Conservation (phyloP, 2,329 filamentous ascomycete species). For the Arachnomyces sp. region DNA sequence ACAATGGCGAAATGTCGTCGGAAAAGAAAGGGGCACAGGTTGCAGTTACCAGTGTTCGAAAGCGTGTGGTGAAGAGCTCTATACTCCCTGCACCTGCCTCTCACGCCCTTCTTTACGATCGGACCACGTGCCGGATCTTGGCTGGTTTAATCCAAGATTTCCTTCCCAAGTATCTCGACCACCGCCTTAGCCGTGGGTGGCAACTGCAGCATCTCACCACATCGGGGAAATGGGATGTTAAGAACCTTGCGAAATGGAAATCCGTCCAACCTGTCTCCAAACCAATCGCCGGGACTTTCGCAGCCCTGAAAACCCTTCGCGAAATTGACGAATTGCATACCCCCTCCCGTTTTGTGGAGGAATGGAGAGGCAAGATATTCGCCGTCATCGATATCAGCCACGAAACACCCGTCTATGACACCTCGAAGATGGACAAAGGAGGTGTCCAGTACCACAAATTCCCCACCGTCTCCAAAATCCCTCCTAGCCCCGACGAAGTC, state of each 20-base stretch:
- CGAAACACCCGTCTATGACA: slow-evolving; percentile 82
- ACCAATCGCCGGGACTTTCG: slow-evolving; percentile 70
- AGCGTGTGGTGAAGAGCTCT: slow-evolving; percentile 53
- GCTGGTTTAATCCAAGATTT: slow-evolving; percentile 79
- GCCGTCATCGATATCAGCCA: slow-evolving; percentile 87
- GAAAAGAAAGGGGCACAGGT: background rate
- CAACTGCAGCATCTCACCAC: slow-evolving; percentile 82
- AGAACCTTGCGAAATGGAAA: slow-evolving; percentile 89
- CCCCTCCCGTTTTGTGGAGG: slow-evolving; percentile 60
- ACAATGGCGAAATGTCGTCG: no score
- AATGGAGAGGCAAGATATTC: slow-evolving; percentile 59
- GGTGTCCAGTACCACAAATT: slow-evolving; percentile 75
- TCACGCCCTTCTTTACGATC: slow-evolving; percentile 76
- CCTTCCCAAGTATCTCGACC: slow-evolving; percentile 63
- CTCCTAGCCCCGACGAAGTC: slow-evolving; percentile 58
- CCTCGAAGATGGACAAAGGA: slow-evolving; percentile 56
- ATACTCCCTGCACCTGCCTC: slow-evolving; percentile 69
- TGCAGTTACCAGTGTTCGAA: slow-evolving; percentile 16
- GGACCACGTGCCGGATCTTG: slow-evolving; percentile 63
- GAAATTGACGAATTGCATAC: slow-evolving; percentile 80
- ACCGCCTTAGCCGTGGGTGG: slow-evolving; percentile 75
- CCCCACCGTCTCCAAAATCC: slow-evolving; percentile 84
- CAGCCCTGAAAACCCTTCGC: slow-evolving; percentile 85
- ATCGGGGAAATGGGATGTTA: slow-evolving; percentile 95
- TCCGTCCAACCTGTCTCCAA: slow-evolving; percentile 67